Conservation (phyloP, 2,329 filamentous ascomycete genomes). For the Cadophora sp. region DNA sequence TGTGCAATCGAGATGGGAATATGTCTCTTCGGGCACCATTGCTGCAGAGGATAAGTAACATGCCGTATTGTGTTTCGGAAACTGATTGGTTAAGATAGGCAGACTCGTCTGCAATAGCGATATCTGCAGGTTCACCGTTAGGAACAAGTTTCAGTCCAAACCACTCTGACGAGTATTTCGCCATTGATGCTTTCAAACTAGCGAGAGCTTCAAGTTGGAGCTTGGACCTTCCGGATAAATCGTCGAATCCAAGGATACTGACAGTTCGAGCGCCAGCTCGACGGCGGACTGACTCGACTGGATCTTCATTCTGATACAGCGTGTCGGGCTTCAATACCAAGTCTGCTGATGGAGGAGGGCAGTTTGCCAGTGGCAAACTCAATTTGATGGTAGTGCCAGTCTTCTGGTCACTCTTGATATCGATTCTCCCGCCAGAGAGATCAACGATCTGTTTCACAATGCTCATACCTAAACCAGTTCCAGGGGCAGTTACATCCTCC, state of each 20-base stretch:
- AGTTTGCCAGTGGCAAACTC: slow-evolving; percentile 48
- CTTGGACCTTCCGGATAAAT: slow-evolving; percentile 20
- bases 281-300: slow-evolving; percentile 30
- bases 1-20: slow-evolving; percentile 26
- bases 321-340: not conserved
- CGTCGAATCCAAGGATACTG: slow-evolving; percentile 36
- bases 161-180: slow-evolving; percentile 37
- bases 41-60: slow-evolving; percentile 35
- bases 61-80: slow-evolving; percentile 19
- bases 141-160: slow-evolving; percentile 30
- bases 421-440: slow-evolving; percentile 63
- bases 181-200: slow-evolving; percentile 32
- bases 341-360: slow-evolving; percentile 5
- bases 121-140: slow-evolving; percentile 23
- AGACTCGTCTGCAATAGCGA: slow-evolving; percentile 37
- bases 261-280: slow-evolving; percentile 31
- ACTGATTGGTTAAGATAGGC: slow-evolving; percentile 24
- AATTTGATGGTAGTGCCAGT: slow-evolving; percentile 62
- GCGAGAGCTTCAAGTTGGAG: slow-evolving; percentile 28
- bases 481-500: slow-evolving; percentile 64
- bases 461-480: slow-evolving; percentile 68
- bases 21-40: slow-evolving; percentile 33
- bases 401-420: slow-evolving; percentile 59
- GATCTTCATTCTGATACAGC: slow-evolving; percentile 21
- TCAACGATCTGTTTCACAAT: slow-evolving; percentile 69